Conservation (phyloP, 2,329 filamentous ascomycete genomes). For the Aspergillus sp. region DNA sequence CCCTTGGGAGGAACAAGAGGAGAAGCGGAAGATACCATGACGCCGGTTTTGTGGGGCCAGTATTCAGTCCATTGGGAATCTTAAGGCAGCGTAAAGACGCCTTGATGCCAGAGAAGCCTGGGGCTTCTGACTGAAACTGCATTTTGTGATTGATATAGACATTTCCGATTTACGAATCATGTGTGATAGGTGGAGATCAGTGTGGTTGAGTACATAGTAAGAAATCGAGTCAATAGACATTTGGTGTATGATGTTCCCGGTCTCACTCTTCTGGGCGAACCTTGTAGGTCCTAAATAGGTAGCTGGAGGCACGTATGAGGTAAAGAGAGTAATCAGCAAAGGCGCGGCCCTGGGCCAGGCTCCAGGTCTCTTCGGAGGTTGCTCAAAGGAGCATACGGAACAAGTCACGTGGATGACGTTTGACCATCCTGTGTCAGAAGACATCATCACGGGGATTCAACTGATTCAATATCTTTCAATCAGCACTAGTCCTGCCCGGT, state of each 20-base stretch:
- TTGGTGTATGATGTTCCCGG: not conserved
- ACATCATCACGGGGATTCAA: not conserved
- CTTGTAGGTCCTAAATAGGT: too few species aligned
- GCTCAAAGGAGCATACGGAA: not conserved
- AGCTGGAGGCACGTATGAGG: too few species aligned
- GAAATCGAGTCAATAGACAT: conserved; percentile 5
- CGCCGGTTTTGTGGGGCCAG: conserved; percentile 11
- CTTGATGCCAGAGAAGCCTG: conserved; percentile 2
- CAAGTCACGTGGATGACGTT: not conserved
- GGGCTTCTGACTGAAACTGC: conserved; percentile 9
- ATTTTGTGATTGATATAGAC: conserved; percentile 7
- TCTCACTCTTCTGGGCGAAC: not conserved
- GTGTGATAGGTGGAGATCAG: conserved; percentile 1
- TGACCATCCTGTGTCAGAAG: not conserved
- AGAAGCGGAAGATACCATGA: conserved; percentile 14
- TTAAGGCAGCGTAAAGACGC: not conserved
- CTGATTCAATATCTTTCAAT: not conserved
- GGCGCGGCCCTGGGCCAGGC: too few species aligned
- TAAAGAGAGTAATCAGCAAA: too few species aligned
- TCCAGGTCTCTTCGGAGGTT: too few species aligned
- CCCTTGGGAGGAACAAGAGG: conserved; percentile 7
- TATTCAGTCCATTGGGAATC: conserved; percentile 7
- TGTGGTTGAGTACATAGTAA: conserved; percentile 5
- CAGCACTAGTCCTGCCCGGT: not conserved
- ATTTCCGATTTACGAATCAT: conserved; percentile 10